These are phyloP conservation scores for Fraxinus latifolia DNA, from an alignment of 305 asterid species.

Conservation along the genomic window DNA sequence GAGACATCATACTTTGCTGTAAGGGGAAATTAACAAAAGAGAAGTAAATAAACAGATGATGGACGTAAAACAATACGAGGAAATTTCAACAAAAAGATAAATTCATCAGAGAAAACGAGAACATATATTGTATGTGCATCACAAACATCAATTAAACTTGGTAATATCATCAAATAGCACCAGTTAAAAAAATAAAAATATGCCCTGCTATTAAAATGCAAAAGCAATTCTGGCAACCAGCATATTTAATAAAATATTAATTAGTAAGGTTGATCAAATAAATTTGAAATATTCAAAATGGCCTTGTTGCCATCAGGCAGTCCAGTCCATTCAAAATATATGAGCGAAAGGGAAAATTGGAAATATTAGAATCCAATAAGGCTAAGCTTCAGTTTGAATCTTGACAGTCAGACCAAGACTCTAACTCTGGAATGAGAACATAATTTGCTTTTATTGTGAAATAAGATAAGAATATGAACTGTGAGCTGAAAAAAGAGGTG, in stretches of 20 bases:
- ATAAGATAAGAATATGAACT: background rate
- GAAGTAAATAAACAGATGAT: background rate
- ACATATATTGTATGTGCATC: background rate
- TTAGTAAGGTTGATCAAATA: background rate
- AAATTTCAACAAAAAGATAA: background rate
- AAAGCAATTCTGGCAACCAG: slow-evolving; percentile 14
- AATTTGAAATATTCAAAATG: background rate
- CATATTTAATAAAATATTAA: background rate
- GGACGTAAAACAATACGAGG: background rate
- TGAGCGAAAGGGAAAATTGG: background rate
- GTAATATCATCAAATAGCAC: background rate
- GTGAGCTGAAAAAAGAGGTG: slow-evolving; percentile 1
- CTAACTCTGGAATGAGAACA: background rate
- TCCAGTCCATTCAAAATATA: background rate
- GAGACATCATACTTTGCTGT: slow-evolving; percentile 90
- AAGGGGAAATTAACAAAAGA: slow-evolving; percentile 11
- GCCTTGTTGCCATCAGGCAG: background rate
- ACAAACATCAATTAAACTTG: background rate
- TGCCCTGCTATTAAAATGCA: background rate
- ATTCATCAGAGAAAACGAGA: background rate
- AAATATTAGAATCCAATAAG: background rate
- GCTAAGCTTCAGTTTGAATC: background rate
- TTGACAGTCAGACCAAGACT: background rate
- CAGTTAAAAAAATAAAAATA: slow-evolving; percentile 2
- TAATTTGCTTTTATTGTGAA: background rate